Base-by-base conservation (phyloP, 306 rosid species). In the Senna tora region DNA sequence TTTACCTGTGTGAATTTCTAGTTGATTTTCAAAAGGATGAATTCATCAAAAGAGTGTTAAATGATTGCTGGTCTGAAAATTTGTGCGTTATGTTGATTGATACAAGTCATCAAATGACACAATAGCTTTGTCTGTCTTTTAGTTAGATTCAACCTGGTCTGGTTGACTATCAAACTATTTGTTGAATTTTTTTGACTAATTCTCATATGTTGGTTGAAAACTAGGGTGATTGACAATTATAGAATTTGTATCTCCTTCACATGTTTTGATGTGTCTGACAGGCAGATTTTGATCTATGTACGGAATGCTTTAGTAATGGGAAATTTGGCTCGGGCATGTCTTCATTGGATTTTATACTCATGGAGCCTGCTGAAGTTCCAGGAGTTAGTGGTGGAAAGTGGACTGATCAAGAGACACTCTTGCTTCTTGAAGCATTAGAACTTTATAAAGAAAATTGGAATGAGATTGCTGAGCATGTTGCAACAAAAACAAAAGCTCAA, bases 391-490 rank as follows among this genome's bases (percentile, higher is more conserved):
- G 93, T 69, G 93, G 96, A 67, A 88, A 90, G 65, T 90, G 96
- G 96, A 90, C 92, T 20, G 93, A 90, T 84, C 93, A 88, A 76
- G 94, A 90, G 79, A 90, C 94, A 34, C 93, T 90, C 28, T 90
- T 90, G 77, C 94, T 90, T 54, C 92, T 86, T 77, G 96, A 90
- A 85, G 93, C 96, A 67, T 76, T 90, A 47, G 96, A 90, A 71
- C 88, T 88, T 55, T 88, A 84, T 77, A 88, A 86, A 75, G 96
- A 90, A 75, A 86, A 90, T 76, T 90, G 96, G 96, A 90, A 75
- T 77, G 93, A 90, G 80, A 88, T 90, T 71, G 91, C 96, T 2
- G 96, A 90, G 80, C 96, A 90, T 30, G 96, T 90, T 60, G 96
- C 93, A 30, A 88, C 96, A 39, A 90, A 90, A 79, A 84, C 96